A percentile compares a stretch with the other conserved stretches of the same genome.
These are phyloP conservation scores for Phoma sp. DNA, from an alignment of 2,329 filamentous ascomycete species.

Conservation along the genomic window DNA sequence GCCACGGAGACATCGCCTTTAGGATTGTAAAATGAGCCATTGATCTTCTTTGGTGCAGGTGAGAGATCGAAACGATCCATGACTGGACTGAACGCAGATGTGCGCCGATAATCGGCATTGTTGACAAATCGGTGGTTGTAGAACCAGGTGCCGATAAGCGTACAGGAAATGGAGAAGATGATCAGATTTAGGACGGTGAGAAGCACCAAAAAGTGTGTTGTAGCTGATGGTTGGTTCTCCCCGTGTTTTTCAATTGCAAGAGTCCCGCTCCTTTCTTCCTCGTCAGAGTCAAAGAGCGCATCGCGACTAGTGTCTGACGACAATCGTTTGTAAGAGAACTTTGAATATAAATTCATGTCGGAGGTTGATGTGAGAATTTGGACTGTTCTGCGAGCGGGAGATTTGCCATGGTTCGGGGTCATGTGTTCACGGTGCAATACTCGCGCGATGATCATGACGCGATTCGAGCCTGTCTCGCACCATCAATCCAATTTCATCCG, in stretches of 20 bases:
- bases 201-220: background rate
- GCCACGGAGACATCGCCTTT: slow-evolving; percentile 1
- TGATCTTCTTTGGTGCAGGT: slow-evolving; percentile 7
- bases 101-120: slow-evolving; percentile 13
- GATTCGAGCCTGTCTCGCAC: no score
- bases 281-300: background rate
- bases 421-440: no score
- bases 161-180: background rate
- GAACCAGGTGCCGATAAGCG: background rate
- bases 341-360: background rate
- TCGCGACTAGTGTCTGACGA: background rate
- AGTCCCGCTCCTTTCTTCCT: background rate
- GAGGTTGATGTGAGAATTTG: no score
- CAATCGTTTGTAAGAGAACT: background rate
- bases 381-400: no score
- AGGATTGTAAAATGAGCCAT: slow-evolving; percentile 7
- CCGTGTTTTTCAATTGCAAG: background rate
- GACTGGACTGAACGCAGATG: slow-evolving; percentile 15
- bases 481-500: no score
- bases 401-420: no score
- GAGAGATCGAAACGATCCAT: slow-evolving; percentile 12
- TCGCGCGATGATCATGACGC: no score
- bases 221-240: no score
- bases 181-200: background rate
- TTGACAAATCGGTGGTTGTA: background rate